A percentile compares a stretch with the other conserved stretches of the same genome.
phyloP scores from a whole-genome alignment of 2,329 filamentous ascomycete species.

The Alternaria triticina region DNA sequence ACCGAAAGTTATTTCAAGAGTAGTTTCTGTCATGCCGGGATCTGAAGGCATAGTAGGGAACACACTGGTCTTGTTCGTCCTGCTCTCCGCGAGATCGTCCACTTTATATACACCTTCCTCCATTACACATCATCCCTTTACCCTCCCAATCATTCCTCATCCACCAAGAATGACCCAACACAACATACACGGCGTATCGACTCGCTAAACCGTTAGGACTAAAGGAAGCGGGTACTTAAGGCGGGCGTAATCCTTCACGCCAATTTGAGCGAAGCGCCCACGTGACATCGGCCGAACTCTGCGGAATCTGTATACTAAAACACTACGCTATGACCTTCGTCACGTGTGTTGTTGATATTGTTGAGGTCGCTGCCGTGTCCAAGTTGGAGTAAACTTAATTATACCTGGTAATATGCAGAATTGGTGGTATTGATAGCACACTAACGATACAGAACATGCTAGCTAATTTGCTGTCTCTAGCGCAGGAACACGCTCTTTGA shows the following conservation, averaged over 20 bases:
- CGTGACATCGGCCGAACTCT: slow-evolving; percentile 4
- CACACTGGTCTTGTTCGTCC: background rate
- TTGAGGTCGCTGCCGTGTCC: background rate
- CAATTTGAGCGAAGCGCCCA: background rate
- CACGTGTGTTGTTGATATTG: background rate
- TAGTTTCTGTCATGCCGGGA: background rate
- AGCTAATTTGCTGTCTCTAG: background rate
- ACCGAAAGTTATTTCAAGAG: slow-evolving; percentile 13
- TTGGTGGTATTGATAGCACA: background rate
- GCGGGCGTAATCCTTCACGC: background rate
- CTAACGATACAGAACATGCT: background rate
- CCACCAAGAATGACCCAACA: background rate
- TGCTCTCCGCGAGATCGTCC: background rate
- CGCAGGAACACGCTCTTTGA: too few species aligned
- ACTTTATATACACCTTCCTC: background rate
- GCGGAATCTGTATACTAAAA: background rate
- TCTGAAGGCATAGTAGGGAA: background rate
- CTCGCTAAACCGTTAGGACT: background rate
- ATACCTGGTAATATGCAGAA: background rate
- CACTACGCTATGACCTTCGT: background rate
- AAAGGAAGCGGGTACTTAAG: background rate
- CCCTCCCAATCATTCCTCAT: background rate
- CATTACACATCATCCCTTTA: too few species aligned
- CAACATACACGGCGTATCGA: background rate
- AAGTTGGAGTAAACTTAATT: background rate